Conservation (phyloP, 1,284 basidiomycete species). For the Trichosporon asahii region DNA sequence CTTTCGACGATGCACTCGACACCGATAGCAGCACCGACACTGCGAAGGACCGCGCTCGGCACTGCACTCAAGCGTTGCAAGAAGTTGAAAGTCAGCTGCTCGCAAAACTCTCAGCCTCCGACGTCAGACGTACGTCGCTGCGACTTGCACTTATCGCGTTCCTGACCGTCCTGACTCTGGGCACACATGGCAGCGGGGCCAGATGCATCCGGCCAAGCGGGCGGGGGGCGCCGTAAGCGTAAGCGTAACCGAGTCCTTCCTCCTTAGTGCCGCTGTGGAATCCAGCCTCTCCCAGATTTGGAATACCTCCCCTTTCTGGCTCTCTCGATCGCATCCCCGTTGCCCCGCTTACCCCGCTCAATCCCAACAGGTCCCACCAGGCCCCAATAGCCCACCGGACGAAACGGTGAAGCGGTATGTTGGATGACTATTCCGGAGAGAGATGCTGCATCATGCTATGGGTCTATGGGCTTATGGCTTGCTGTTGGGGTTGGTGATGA, state of each 20-base stretch:
- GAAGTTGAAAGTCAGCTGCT: not conserved
- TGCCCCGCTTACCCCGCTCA: not conserved
- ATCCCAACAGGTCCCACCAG: not conserved
- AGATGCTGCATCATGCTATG: constrained; percentile 5
- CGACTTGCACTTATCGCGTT: not conserved
- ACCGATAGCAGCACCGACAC: no score
- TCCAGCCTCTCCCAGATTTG: not conserved
- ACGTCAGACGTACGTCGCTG: not conserved
- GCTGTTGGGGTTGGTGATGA: not conserved
- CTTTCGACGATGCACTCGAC: not conserved
- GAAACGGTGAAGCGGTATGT: not conserved
- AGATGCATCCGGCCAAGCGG: not conserved
- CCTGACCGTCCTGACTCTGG: not conserved
- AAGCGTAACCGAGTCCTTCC: not conserved
- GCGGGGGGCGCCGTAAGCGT: not conserved
- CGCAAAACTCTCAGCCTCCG: not conserved
- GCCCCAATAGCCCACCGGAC: not conserved
- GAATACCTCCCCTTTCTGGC: not conserved
- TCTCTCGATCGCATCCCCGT: not conserved
- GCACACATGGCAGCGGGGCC: no score
- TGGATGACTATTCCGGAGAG: not conserved
- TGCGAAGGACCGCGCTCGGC: no score
- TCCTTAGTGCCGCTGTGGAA: not conserved
- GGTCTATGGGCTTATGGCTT: constrained; percentile 1
- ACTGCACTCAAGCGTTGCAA: not conserved